Conservation (phyloP, 2,329 filamentous ascomycete species). For the Lasiodiplodia sp. region DNA sequence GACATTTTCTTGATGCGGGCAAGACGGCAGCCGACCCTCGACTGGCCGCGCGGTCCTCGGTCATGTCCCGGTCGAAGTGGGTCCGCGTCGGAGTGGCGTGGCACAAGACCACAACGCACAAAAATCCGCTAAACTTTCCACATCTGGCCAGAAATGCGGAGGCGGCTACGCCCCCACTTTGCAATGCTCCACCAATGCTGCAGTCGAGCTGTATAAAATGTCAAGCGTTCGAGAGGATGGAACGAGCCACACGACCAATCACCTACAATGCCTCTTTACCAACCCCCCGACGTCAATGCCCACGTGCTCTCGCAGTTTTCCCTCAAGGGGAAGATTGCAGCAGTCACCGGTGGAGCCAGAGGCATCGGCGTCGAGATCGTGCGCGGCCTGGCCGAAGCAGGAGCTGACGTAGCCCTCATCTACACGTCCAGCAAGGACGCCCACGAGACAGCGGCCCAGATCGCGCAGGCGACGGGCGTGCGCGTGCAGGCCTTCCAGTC, state of each 20-base stretch:
- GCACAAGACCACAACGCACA: no score
- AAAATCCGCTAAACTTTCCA: background rate
- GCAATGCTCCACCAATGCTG: no score
- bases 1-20: background rate
- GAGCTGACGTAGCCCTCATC: slow-evolving; percentile 29
- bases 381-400: slow-evolving; percentile 31
- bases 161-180: no score
- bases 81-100: no score
- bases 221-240: no score
- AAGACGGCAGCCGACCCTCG: background rate
- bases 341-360: slow-evolving; percentile 29
- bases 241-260: background rate
- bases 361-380: slow-evolving; percentile 30
- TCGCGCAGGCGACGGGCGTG: slow-evolving; percentile 18
- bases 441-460: slow-evolving; percentile 31
- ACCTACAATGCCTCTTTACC: slow-evolving; percentile 20
- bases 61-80: no score
- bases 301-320: slow-evolving; percentile 31
- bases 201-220: no score
- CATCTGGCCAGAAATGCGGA: no score
- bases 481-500: slow-evolving; percentile 35
- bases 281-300: slow-evolving; percentile 10
- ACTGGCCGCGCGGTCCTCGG: background rate
- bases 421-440: slow-evolving; percentile 35
- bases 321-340: slow-evolving; percentile 29